Base-by-base conservation (phyloP, 768 basidiomycete species). In the Tulasnella sp. region DNA sequence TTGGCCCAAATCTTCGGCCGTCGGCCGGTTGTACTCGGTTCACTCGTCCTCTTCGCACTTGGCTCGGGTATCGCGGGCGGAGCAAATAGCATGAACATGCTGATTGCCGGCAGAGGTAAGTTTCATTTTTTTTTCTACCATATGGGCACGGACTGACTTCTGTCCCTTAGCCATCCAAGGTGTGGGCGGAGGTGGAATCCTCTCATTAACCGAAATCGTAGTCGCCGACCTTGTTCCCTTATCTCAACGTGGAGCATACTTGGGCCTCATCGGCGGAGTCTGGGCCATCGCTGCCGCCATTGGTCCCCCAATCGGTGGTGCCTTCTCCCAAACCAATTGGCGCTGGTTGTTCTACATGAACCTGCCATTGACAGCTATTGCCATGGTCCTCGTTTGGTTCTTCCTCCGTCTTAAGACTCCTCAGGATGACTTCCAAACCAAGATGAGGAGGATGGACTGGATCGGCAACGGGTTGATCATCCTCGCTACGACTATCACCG, bases 161-260 rank as follows among this genome's bases (percentile, higher is more conserved):
- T 42, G 39, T 42, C 37, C 71, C 34, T 4, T 39, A 42, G 79
- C 81, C 4, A 77, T 84, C 6, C 83, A 84, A 77, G 84, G 84
- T 9, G 39, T 82, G 42, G 83, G 83, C 6, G 83, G 82, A 12
- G 86, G 86, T 0, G 83, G 82, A 1, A 83, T 86, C 15, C 79
- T 83, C n/a, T 80, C 84, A 6, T 76, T 85, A 9, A 80, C 82
- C 2, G 83, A 84, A 7, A 87, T 88, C 58, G 81, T 88, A 49
- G 71, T 87, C 7, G 81, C 83, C 14, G 87, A 89, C 77, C 79
- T 89, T 1, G 85, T 88, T 19, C 83, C 86, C 3, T 81, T 89
- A 6, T 64, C 80, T 17, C 85, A 87, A 82, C 83, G 88, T 6
- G 87, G 87, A 1, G 39, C 77, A 0, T 86, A 83, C 77, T 39